phyloP scores from a whole-genome alignment of 2,329 filamentous ascomycete genomes.

The Scedosporium minutisporum region DNA sequence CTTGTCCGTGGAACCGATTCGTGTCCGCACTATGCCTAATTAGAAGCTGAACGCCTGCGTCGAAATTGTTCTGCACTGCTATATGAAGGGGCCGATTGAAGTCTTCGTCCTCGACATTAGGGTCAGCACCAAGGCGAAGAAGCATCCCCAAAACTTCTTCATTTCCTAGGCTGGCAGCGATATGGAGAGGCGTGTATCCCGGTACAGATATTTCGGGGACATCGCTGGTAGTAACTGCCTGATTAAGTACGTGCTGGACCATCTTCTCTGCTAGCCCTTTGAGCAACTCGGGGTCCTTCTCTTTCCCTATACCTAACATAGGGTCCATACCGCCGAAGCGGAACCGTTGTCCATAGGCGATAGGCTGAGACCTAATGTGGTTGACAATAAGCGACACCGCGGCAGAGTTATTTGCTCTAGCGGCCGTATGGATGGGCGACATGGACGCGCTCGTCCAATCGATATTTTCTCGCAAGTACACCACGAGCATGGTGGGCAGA shows the following conservation, averaged over 20 bases:
- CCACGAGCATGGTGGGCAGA: background rate
- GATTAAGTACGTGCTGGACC: background rate
- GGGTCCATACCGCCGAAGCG: background rate
- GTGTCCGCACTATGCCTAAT: background rate
- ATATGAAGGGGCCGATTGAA: too few species aligned
- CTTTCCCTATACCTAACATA: too few species aligned
- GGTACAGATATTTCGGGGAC: background rate
- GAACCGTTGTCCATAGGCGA: background rate
- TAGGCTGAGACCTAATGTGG: background rate
- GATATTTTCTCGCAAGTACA: background rate
- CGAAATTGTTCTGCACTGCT: too few species aligned
- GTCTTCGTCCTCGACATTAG: too few species aligned
- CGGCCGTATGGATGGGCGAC: background rate
- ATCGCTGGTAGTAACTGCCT: background rate
- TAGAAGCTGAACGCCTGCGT: too few species aligned
- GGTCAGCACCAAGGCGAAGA: too few species aligned
- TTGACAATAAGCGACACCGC: background rate
- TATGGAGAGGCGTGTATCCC: background rate
- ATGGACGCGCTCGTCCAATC: constrained; percentile 1
- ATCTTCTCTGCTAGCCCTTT: background rate
- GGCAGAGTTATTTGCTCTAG: background rate
- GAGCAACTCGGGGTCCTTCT: background rate
- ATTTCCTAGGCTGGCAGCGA: background rate
- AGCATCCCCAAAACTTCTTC: background rate
- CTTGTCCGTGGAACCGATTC: background rate